phyloP scores from a whole-genome alignment of 1,139 yeast genomes.

The Hemisphaericaspora xylanilytica region DNA sequence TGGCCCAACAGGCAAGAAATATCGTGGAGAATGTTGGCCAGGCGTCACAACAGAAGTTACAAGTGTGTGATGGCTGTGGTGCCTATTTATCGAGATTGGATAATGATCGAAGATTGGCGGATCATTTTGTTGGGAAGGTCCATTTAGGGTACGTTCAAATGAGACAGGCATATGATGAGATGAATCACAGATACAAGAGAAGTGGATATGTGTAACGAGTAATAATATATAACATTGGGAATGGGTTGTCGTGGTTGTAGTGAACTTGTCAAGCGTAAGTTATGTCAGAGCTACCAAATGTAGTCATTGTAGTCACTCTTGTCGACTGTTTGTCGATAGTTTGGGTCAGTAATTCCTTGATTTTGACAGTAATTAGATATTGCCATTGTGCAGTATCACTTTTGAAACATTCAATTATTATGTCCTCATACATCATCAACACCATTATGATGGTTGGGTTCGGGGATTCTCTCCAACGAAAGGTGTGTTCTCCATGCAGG shows the following conservation, averaged over 20 bases:
- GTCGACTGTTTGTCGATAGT: too few species aligned
- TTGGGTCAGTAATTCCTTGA: too few species aligned
- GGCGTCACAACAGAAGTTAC: slow-evolving; percentile 84
- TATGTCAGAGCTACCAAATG: not conserved
- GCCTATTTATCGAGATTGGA: slow-evolving; percentile 86
- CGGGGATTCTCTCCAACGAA: too few species aligned
- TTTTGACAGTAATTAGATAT: too few species aligned
- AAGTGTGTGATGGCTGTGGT: slow-evolving; percentile 90
- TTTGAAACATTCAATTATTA: too few species aligned
- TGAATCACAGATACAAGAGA: slow-evolving; percentile 26
- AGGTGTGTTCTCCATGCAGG: too few species aligned
- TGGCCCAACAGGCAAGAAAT: slow-evolving; percentile 54
- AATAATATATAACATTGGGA: not conserved
- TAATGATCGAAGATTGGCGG: slow-evolving; percentile 85
- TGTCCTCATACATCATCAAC: too few species aligned
- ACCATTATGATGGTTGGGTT: too few species aligned
- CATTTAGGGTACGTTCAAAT: slow-evolving; percentile 80
- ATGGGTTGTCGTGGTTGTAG: too few species aligned
- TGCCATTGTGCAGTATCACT: too few species aligned
- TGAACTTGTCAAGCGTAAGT: too few species aligned
- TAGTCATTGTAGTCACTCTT: too few species aligned
- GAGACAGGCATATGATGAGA: slow-evolving; percentile 59
- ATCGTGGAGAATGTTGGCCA: slow-evolving; percentile 78
- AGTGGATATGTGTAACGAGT: slow-evolving; percentile 4
- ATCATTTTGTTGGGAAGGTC: slow-evolving; percentile 85